Evolutionary conservation across 495 filamentous ascomycete species (phyloP).

Genomic region (Penicillium egyptiacum): DNA sequence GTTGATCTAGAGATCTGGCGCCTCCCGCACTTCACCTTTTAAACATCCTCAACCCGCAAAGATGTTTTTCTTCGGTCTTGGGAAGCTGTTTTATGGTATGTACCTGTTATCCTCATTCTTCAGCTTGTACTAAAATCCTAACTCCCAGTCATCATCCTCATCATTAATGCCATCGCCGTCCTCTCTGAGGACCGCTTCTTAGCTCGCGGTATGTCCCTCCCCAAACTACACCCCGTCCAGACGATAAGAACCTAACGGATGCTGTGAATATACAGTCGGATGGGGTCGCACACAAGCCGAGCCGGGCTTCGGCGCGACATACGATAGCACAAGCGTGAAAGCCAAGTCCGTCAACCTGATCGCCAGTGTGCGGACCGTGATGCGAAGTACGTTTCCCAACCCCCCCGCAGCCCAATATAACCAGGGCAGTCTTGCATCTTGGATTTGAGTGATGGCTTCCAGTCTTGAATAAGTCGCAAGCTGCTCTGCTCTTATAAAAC

Average conservation of each 20-base stretch:
- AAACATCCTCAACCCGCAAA: constrained; percentile 23
- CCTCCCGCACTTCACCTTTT: constrained; percentile 22
- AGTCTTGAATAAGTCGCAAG: background rate
- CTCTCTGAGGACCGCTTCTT: constrained; percentile 98
- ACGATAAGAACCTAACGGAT: constrained; percentile 10
- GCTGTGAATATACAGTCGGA: constrained; percentile 59
- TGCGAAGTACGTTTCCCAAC: constrained; percentile 73
- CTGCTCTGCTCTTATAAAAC: background rate
- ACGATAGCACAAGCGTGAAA: constrained; percentile 78
- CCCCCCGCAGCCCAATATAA: constrained; percentile 2
- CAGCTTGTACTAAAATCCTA: constrained; percentile 12
- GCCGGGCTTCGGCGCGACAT: constrained; percentile 69
- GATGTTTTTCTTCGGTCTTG: constrained; percentile 70
- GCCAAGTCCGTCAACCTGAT: constrained; percentile 86
- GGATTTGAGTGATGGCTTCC: background rate
- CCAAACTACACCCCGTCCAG: constrained; percentile 1
- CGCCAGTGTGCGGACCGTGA: constrained; percentile 84
- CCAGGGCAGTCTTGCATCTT: background rate
- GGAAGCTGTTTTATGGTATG: constrained; percentile 71
- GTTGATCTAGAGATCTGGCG: constrained; percentile 37
- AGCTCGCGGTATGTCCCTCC: constrained; percentile 71
- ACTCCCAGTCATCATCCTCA: constrained; percentile 68
- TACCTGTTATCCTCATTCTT: background rate
- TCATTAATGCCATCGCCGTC: constrained; percentile 92
- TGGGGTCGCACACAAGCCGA: constrained; percentile 68